Evolutionary conservation across 139 green algal genomes (phyloP), one percentile per base, ranked within the genome.

Genomic region (Chlamydomonas sp.): DNA sequence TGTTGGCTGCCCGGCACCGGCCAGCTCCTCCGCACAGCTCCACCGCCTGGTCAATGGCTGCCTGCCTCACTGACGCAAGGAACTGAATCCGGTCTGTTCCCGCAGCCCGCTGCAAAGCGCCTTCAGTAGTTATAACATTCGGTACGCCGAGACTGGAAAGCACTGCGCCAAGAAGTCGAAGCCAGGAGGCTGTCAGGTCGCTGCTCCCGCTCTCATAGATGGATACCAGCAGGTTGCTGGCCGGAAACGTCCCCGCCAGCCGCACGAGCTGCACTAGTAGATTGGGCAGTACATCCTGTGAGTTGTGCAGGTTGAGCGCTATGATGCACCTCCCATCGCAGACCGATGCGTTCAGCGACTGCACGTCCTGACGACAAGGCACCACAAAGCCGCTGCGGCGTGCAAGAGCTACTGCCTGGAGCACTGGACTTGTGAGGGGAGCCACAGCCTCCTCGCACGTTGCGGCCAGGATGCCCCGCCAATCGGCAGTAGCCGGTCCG

Each of bases 131-230:
- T 8, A 95, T 89, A 15, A 62, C 57, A 17, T 88, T 63, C 1
- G 58, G 89, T 3, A 93, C 74, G 0, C 69, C 59, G 58, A 92
- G 17, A 1, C 68, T 59, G 2, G 18, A 59, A 12, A 93, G 18
- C 58, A 95, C 58, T 14, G 71, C 49, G 31, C 72, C 14, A 57
- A 95, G 78, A 20, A 93, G 63, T 6, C 79, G 72, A 17, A 95
- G 81, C 92, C 90, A 95, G 0, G 79, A n/a, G 8, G 85, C 58
- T 59, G 93, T 95, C 7, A 58, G 59, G 78, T 95, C 93, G 6
- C 76, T 77, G 89, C 92, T 95, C 68, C 90, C 92, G 79, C 89
- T 93, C 73, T 95, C 93, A 64, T 94, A 94, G 9, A 95, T 81
- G 20, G 90, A 94, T 14, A 95, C 83, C 57, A 84, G 67, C 1